phyloP scores from a whole-genome alignment of 208 protist species.

The Leishmania lainsoni region DNA sequence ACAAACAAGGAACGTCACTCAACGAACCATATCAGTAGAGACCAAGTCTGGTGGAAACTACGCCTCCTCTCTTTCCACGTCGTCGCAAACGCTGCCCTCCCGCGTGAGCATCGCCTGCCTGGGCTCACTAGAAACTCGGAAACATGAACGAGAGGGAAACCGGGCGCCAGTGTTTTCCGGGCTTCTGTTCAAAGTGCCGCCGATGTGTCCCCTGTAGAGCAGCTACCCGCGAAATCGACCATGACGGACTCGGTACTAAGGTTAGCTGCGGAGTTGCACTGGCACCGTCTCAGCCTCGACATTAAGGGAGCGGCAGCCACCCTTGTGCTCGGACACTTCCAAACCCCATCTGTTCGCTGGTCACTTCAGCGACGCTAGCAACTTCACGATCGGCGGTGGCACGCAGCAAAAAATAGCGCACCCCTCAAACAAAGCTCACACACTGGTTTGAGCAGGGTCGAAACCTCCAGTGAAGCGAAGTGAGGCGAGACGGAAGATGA shows the following conservation, averaged over 20 bases:
- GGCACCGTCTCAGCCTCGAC: slow-evolving; percentile 32
- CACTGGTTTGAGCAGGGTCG: neutral
- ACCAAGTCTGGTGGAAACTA: neutral
- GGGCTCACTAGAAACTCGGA: slow-evolving; percentile 17
- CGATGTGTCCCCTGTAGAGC: slow-evolving; percentile 38
- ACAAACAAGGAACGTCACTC: slow-evolving; percentile 2
- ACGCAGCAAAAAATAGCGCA: slow-evolving; percentile 63
- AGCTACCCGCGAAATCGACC: slow-evolving; percentile 59
- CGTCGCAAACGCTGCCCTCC: neutral
- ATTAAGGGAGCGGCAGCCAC: slow-evolving; percentile 68
- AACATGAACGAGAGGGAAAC: slow-evolving; percentile 50
- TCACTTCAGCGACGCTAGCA: slow-evolving; percentile 54
- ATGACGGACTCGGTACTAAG: slow-evolving; percentile 32
- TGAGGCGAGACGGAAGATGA: neutral
- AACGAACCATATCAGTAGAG: neutral
- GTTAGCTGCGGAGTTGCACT: slow-evolving; percentile 27
- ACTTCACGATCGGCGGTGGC: slow-evolving; percentile 44
- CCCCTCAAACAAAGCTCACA: neutral
- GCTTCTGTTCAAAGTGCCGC: slow-evolving; percentile 18
- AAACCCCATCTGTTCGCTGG: slow-evolving; percentile 54
- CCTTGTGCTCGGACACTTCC: slow-evolving; percentile 77
- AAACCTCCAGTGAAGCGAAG: neutral
- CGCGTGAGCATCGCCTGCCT: neutral
- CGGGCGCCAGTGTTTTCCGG: slow-evolving; percentile 25
- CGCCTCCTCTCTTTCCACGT: neutral